Evolutionary conservation across 2,329 filamentous ascomycete species (phyloP), one percentile per base, ranked within the genome.

Genomic region (Metarhizium robertsii): DNA sequence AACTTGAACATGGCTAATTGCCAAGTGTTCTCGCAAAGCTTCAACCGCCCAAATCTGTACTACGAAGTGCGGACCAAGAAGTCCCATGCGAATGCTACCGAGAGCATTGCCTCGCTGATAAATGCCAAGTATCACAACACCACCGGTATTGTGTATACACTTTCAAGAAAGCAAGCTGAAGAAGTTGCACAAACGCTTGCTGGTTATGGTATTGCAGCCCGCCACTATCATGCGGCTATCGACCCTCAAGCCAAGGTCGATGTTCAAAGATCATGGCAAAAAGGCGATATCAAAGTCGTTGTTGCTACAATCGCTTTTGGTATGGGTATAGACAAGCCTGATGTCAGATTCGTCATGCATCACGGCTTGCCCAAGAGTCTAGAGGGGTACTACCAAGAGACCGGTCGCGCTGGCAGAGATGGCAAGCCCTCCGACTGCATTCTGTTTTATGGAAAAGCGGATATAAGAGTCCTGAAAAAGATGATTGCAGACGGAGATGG

Each of bases 311-410:
- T 99, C 69, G 94, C 94, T 29, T 99, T 99, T 67, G 94, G 94
- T 6, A 99, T 99, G 94, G 94, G 94, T n/a, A 99, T 99, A 61
- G 94, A 99, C 75, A 99, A 99, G 69, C 83, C 92, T 0, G 88
- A 99, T 67, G 94, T 99, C 50, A 88, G 94, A 32, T 99, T 95
- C 67, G 94, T 99, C 38, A 90, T 99, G 45, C 95, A 99, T 66
- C 87, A 95, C 64, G 88, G 85, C 47, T 78, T 99, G 6, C 94
- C 94, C 1, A 97, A 99, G 71, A 96, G 90, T 64, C 75, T 99
- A 54, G 94, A 99, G 72, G 94, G 94, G 0, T 99, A 99, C 69
- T 99, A 99, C 66, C 94, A 99, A 68, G 94, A 99, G 70, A 99
- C 94, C 48, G 94, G 94, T 1, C 87, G 94, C 63, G 94, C 95